Evolutionary conservation across 305 asterid species (phyloP), one percentile per base, ranked within the genome.

Genomic region (Fraxinus latifolia): DNA sequence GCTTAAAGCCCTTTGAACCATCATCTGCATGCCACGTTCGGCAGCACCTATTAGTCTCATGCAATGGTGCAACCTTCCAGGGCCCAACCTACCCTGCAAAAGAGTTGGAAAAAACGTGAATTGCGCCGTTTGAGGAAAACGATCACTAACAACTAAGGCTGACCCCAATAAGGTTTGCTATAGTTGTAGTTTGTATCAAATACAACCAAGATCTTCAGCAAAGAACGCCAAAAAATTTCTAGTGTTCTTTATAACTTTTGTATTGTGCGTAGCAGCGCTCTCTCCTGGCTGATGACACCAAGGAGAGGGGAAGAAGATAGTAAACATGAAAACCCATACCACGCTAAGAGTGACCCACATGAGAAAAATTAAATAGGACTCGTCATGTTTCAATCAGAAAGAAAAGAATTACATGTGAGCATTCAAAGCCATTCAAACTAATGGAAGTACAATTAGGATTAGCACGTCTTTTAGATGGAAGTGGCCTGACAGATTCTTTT

Each of bases 51-150:
- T 93, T 80, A 90, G 82, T 86, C 99, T 93, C 98, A 95, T 94
- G 95, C 98, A 95, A 85, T 95, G 99, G 88, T 94, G 98, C 86
- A 95, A 80, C 88, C 97, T 91, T 82, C 98, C 99, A 0, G 99
- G 99, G 68, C 99, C 99, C 79, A 95, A 87, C 87, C 98, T 87
- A 80, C 99, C 99, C 99, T 95, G 90, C 77, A 60, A 85, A 70
- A 34, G 77, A 77, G 77, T 50, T 44, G 17, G 55, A 73, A n/a
- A 81, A 82, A 73, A 34, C 29, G 70, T 74, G 72, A 79, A 72
- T 62, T 58, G 7, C 7, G 17, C 1, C 21, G 4, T 79, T 37
- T 33, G n/a, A 47, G 78, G 37, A 80, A 72, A 80, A 44, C 67
- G 21, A 12, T 50, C 77, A 36, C 27, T 9, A 4, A 74, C 15